phyloP scores from a whole-genome alignment of 1,139 yeast genomes.

The Zhuliangozyma parablackwelliae region DNA sequence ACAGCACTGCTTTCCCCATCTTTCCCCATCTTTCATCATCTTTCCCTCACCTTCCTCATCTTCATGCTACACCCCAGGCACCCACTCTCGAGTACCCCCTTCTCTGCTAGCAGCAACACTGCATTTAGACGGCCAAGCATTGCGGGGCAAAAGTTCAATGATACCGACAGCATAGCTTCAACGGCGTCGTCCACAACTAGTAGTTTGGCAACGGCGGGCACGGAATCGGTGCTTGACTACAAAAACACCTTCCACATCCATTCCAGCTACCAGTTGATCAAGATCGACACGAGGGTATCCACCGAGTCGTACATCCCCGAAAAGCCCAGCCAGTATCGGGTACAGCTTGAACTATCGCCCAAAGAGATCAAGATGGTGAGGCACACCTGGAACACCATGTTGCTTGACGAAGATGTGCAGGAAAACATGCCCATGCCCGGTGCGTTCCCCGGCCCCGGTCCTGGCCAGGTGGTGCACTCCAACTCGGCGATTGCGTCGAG shows the following conservation, averaged over 20 bases:
- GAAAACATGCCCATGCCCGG: constrained; percentile 8
- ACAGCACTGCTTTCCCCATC: too few relatives aligned
- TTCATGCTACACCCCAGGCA: too few relatives aligned
- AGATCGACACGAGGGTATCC: constrained; percentile 48
- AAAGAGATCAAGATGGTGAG: constrained; percentile 38
- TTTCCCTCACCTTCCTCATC: too few relatives aligned
- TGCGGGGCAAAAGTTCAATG: too few relatives aligned
- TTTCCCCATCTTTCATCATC: too few relatives aligned
- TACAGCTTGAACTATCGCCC: constrained; percentile 24
- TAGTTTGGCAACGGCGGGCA: too few relatives aligned
- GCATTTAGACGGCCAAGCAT: too few relatives aligned
- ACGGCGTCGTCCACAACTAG: too few relatives aligned
- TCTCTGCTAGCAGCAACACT: too few relatives aligned
- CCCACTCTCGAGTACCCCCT: too few relatives aligned
- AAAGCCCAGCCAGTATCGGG: constrained; percentile 15
- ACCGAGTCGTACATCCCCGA: constrained; percentile 18
- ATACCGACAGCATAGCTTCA: too few relatives aligned
- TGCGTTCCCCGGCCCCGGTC: constrained; percentile 2
- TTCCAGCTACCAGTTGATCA: constrained; percentile 29
- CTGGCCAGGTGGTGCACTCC: constrained; percentile 14
- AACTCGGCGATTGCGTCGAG: constrained; percentile 37
- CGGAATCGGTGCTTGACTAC: too few relatives aligned
- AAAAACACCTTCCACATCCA: neutral
- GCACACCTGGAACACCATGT: constrained; percentile 44
- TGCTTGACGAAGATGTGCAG: constrained; percentile 38